Evolutionary conservation across 1,139 yeast genomes (phyloP).

Genomic region (Suhomyces guaymorum): DNA sequence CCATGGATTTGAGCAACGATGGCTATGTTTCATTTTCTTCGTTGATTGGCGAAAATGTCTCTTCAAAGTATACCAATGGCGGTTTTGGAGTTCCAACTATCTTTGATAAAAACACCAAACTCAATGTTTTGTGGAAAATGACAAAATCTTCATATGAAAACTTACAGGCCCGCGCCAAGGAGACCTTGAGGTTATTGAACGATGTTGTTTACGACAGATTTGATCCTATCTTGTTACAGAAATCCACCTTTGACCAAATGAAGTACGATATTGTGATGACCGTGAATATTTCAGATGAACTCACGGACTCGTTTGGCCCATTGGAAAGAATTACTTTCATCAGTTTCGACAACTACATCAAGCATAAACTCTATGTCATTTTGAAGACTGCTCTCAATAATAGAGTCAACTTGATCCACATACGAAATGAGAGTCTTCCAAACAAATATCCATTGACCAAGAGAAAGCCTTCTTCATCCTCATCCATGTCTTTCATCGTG

Average conservation of each 20-base stretch:
- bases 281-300: conserved; percentile 44
- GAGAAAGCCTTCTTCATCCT: conserved; percentile 51
- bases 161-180: conserved; percentile 64
- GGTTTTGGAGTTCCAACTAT: conserved; percentile 73
- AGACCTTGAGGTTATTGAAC: conserved; percentile 66
- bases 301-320: conserved; percentile 59
- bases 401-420: conserved; percentile 52
- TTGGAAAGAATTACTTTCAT: conserved; percentile 72
- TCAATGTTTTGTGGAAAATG: conserved; percentile 84
- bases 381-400: conserved; percentile 67
- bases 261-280: conserved; percentile 66
- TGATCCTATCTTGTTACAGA: conserved; percentile 75
- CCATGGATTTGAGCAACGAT: conserved; percentile 60
- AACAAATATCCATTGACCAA: conserved; percentile 51
- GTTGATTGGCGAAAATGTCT: conserved; percentile 47
- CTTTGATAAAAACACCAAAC: conserved; percentile 70
- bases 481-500: conserved; percentile 43
- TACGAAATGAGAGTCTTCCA: conserved; percentile 30
- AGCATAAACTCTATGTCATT: conserved; percentile 59
- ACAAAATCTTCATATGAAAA: conserved; percentile 63
- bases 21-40: conserved; percentile 73
- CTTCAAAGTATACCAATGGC: conserved; percentile 52
- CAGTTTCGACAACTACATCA: conserved; percentile 66
- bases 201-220: conserved; percentile 86
- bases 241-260: conserved; percentile 55